Conservation (phyloP, 78 protist species). For the Planoprotostelium fungivorum region DNA sequence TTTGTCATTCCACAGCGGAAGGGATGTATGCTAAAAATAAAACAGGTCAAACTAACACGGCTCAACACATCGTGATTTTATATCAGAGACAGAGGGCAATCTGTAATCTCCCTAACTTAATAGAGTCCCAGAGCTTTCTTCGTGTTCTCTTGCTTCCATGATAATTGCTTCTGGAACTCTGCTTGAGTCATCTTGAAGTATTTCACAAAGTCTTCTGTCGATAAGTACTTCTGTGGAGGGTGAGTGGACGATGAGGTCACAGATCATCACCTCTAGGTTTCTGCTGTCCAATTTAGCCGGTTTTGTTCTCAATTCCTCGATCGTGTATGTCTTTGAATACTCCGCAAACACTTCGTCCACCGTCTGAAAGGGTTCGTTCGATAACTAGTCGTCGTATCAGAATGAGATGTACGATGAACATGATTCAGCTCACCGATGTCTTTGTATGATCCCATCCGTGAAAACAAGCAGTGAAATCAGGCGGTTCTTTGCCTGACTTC, state of each 20-base stretch:
- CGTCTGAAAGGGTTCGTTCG: not conserved
- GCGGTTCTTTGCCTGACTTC: not conserved
- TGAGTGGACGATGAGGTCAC: not conserved
- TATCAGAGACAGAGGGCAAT: too few species aligned
- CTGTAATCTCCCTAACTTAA: too few species aligned
- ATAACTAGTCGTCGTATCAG: not conserved
- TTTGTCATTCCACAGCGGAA: too few species aligned
- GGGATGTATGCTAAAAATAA: too few species aligned
- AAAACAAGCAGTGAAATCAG: not conserved
- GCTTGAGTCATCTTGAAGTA: not conserved
- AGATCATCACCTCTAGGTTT: not conserved
- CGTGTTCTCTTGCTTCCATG: not conserved
- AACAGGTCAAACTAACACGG: too few species aligned
- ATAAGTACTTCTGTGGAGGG: not conserved
- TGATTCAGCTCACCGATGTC: not conserved
- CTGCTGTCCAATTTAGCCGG: not conserved
- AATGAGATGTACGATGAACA: not conserved
- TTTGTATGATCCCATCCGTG: not conserved
- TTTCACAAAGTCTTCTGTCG: not conserved
- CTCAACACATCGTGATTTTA: too few species aligned
- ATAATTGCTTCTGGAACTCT: not conserved
- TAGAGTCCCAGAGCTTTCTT: not conserved
- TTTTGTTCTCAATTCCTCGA: not conserved
- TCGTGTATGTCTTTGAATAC: not conserved
- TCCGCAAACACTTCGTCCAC: not conserved